These are phyloP conservation scores for Extremus antarcticus DNA, from an alignment of 495 filamentous ascomycete genomes.

Conservation along the genomic window DNA sequence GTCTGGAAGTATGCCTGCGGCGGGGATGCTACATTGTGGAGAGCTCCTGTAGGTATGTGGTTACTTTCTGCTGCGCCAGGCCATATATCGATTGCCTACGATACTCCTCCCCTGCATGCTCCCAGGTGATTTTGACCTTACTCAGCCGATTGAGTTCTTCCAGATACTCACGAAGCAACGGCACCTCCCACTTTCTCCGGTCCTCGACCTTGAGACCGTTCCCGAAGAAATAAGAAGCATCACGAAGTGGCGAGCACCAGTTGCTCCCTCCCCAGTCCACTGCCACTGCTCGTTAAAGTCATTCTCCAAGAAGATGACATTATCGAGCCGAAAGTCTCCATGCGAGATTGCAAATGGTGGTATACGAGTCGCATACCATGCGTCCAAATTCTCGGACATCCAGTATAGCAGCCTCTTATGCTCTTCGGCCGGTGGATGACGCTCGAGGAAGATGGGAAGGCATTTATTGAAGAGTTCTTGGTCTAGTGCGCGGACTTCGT, in stretches of 20 bases:
- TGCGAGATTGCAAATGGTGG: neutral
- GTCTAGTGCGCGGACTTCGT: neutral
- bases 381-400: neutral
- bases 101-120: neutral
- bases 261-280: neutral
- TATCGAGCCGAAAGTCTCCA: neutral
- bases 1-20: neutral
- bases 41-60: neutral
- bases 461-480: neutral
- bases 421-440: neutral
- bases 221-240: neutral
- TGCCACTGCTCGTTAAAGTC: neutral
- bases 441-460: neutral
- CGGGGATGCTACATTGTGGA: neutral
- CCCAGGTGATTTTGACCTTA: neutral
- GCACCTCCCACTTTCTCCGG: neutral
- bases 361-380: neutral
- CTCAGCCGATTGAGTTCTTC: neutral
- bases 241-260: neutral
- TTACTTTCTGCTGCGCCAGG: neutral
- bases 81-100: neutral
- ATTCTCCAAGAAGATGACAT: neutral
- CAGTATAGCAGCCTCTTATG: neutral
- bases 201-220: neutral
- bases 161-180: neutral